A percentile compares a stretch with the other conserved stretches of the same genome.
These are phyloP conservation scores for Penstemon eatonii DNA, from an alignment of 257 asterid genomes.

Conservation along the genomic window DNA sequence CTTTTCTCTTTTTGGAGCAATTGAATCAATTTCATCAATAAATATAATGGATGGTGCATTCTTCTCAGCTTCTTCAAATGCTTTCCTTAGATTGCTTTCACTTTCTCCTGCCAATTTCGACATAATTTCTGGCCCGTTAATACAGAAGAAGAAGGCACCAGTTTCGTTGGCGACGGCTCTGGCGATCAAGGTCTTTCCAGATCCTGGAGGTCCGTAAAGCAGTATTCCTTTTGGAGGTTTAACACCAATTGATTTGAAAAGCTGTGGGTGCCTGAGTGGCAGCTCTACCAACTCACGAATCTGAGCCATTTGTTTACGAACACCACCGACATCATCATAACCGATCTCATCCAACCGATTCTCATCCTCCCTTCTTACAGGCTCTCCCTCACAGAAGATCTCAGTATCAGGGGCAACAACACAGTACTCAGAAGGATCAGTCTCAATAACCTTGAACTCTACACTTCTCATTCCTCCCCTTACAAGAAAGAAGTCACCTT, in stretches of 20 bases:
- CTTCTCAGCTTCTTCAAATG: slow-evolving; percentile 65
- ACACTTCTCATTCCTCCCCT: slow-evolving; percentile 71
- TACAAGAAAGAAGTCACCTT: slow-evolving; percentile 54
- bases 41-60: slow-evolving; percentile 56
- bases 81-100: slow-evolving; percentile 59
- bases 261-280: slow-evolving; percentile 64
- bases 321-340: slow-evolving; percentile 66
- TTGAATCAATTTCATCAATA: slow-evolving; percentile 57
- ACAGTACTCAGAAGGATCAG: slow-evolving; percentile 58
- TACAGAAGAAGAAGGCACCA: slow-evolving; percentile 63
- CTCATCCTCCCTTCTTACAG: slow-evolving; percentile 55
- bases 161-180: slow-evolving; percentile 65
- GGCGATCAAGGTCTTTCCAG: slow-evolving; percentile 59
- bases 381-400: slow-evolving; percentile 57
- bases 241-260: slow-evolving; percentile 57
- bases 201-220: slow-evolving; percentile 59
- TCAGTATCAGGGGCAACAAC: slow-evolving; percentile 64
- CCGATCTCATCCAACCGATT: slow-evolving; percentile 58
- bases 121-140: slow-evolving; percentile 60
- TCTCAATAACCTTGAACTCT: slow-evolving; percentile 56
- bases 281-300: slow-evolving; percentile 62
- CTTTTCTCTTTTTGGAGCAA: slow-evolving; percentile 66
- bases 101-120: slow-evolving; percentile 62
- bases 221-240: slow-evolving; percentile 63
- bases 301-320: slow-evolving; percentile 64